Conservation (phyloP, 331 rosid genomes). For the Ulmus americana region DNA sequence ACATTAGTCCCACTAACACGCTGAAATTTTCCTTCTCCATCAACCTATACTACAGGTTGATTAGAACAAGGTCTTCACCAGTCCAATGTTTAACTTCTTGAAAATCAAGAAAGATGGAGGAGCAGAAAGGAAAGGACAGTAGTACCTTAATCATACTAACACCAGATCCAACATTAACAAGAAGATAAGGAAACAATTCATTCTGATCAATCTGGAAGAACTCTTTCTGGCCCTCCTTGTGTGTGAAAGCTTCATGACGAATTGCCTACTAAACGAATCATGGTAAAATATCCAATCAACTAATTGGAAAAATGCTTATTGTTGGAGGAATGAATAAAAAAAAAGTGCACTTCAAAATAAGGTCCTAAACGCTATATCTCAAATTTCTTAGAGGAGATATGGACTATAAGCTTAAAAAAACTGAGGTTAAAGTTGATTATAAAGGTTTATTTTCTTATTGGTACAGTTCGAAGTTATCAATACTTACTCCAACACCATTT, state of each 20-base stretch:
- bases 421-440: neutral
- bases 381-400: too few species aligned
- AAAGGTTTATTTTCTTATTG: neutral
- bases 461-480: neutral
- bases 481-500: neutral
- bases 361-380: too few species aligned
- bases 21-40: constrained; percentile 85
- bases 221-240: constrained; percentile 80
- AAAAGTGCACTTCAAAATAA: constrained; percentile 1
- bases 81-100: constrained; percentile 12
- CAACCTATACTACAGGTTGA: constrained; percentile 49
- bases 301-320: constrained; percentile 13
- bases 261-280: constrained; percentile 71
- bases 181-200: constrained; percentile 82
- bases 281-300: constrained; percentile 32
- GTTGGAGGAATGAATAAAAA: constrained; percentile 12
- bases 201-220: constrained; percentile 77
- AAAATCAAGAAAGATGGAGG: constrained; percentile 11
- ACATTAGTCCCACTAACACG: constrained; percentile 92
- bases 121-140: constrained; percentile 8
- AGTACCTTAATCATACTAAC: constrained; percentile 89
- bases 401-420: neutral
- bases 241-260: constrained; percentile 96
- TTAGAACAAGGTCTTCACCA: constrained; percentile 20
- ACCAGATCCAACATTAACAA: constrained; percentile 88